A percentile compares a stretch with the other conserved stretches of the same genome.
phyloP scores from a whole-genome alignment of 2,329 filamentous ascomycete species.

The Xylaria sp. region DNA sequence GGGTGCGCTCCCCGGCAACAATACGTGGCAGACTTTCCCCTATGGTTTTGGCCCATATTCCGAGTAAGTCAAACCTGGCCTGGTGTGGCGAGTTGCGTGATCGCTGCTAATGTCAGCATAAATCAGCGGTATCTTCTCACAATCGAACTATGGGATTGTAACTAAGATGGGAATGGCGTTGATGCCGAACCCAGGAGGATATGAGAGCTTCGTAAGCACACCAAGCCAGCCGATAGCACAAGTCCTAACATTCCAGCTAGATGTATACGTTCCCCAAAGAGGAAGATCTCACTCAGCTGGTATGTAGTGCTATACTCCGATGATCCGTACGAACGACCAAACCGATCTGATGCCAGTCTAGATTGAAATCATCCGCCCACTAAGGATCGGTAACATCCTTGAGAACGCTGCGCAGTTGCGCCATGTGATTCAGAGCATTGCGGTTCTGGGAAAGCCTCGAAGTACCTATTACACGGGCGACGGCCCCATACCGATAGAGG shows the following conservation, averaged over 20 bases:
- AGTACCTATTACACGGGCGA: constrained; percentile 41
- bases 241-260: constrained; percentile 38
- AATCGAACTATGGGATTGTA: constrained; percentile 57
- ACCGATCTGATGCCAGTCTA: constrained; percentile 18
- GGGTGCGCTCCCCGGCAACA: constrained; percentile 46
- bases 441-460: constrained; percentile 44
- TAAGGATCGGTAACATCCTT: constrained; percentile 47
- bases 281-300: constrained; percentile 53
- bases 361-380: constrained; percentile 54
- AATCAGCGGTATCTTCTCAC: constrained; percentile 52
- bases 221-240: constrained; percentile 1
- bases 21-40: constrained; percentile 50
- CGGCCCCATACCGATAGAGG: constrained; percentile 41
- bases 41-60: constrained; percentile 49
- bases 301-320: background rate
- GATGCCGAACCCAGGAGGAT: constrained; percentile 58
- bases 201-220: constrained; percentile 46
- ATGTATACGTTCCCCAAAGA: constrained; percentile 53
- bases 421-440: constrained; percentile 45
- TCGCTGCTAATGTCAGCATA: constrained; percentile 2
- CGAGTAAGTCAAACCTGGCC: constrained; percentile 33
- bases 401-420: constrained; percentile 47
- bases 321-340: background rate
- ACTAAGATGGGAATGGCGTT: constrained; percentile 59
- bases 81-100: background rate